These are phyloP conservation scores for Usnea hakonensis DNA, from an alignment of 495 filamentous ascomycete species.

Conservation along the genomic window DNA sequence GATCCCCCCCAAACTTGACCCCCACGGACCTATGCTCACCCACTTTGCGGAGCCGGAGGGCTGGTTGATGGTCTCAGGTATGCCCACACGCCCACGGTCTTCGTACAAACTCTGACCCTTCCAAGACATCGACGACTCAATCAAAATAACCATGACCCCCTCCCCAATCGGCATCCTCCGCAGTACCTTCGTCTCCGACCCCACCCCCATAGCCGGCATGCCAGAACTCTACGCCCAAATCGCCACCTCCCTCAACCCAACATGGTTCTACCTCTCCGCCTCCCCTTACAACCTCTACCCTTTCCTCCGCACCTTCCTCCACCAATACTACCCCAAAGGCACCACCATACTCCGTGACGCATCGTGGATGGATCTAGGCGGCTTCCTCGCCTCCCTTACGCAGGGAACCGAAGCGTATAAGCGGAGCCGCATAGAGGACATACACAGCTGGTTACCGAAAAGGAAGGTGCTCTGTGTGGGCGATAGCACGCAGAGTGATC, in stretches of 20 bases:
- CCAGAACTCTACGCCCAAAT: conserved; percentile 69
- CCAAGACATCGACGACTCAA: conserved; percentile 87
- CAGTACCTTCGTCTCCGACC: conserved; percentile 72
- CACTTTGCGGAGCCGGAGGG: conserved; percentile 68
- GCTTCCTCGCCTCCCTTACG: conserved; percentile 72
- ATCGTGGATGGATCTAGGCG: conserved; percentile 74
- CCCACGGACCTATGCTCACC: conserved; percentile 52
- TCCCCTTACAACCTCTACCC: conserved; percentile 93
- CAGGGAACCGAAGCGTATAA: conserved; percentile 84
- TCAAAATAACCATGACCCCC: conserved; percentile 81
- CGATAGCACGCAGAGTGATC: conserved; percentile 86
- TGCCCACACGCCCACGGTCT: neutral
- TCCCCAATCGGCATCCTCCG: conserved; percentile 69
- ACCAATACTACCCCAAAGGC: conserved; percentile 63
- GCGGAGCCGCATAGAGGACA: conserved; percentile 65
- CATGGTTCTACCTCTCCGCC: conserved; percentile 90
- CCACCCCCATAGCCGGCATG: conserved; percentile 69
- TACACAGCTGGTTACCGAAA: conserved; percentile 66
- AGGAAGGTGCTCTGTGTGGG: conserved; percentile 78
- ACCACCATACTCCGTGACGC: conserved; percentile 78
- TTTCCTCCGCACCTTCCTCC: conserved; percentile 66
- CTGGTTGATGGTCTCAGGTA: conserved; percentile 78
- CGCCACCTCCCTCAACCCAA: conserved; percentile 49
- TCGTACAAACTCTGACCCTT: conserved; percentile 11
- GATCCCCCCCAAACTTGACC: conserved; percentile 33